Conservation (phyloP, 2,329 filamentous ascomycete species). For the Dactylonectria estremocensis region DNA sequence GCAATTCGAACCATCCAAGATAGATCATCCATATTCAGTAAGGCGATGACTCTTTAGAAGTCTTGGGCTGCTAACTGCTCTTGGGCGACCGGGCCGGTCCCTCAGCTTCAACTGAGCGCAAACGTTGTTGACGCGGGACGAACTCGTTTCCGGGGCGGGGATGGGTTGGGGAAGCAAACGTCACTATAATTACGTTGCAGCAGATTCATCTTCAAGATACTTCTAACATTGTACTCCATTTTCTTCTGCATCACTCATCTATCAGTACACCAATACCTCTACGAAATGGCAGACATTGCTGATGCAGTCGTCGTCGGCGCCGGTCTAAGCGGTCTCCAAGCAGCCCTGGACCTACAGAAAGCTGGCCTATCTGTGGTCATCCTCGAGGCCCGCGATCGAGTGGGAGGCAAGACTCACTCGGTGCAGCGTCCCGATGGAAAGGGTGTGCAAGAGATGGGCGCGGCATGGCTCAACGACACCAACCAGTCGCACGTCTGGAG, state of each 20-base stretch:
- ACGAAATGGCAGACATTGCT: conserved; percentile 6
- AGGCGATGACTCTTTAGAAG: background rate
- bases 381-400: conserved; percentile 23
- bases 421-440: conserved; percentile 11
- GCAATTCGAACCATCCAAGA: background rate
- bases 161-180: background rate
- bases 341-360: conserved; percentile 19
- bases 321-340: conserved; percentile 27
- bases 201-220: background rate
- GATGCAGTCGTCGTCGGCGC: conserved; percentile 3
- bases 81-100: background rate
- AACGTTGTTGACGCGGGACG: background rate
- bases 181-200: background rate
- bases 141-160: background rate
- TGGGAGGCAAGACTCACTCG: conserved; percentile 25
- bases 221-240: background rate
- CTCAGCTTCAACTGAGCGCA: background rate
- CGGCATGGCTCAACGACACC: conserved; percentile 26
- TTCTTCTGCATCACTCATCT: background rate
- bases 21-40: background rate
- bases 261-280: background rate
- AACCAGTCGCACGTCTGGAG: conserved; percentile 28
- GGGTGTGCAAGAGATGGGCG: conserved; percentile 16
- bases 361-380: conserved; percentile 16
- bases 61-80: background rate